Conservation (phyloP, 768 basidiomycete genomes). For the Auriscalpium vulgare region DNA sequence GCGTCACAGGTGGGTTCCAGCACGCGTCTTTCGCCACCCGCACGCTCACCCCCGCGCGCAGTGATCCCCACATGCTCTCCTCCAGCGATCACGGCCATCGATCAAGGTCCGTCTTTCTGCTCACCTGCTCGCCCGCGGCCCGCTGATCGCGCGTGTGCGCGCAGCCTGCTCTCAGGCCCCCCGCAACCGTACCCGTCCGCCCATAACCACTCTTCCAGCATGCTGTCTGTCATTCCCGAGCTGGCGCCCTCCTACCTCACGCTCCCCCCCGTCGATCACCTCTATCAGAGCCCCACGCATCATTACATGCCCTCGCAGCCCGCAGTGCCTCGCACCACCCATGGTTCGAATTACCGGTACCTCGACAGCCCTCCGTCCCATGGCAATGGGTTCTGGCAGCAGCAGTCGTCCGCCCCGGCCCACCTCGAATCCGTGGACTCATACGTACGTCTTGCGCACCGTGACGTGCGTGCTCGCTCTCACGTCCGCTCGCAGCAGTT, state of each 20-base stretch:
- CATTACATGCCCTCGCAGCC: constrained; percentile 17
- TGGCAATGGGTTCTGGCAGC: constrained; percentile 31
- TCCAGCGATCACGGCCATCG: constrained; percentile 16
- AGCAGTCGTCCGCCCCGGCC: constrained; percentile 45
- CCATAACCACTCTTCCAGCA: constrained; percentile 34
- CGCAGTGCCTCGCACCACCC: constrained; percentile 33
- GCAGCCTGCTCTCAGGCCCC: constrained; percentile 23
- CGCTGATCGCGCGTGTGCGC: constrained; percentile 1
- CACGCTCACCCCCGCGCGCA: constrained; percentile 8
- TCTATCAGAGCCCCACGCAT: constrained; percentile 34
- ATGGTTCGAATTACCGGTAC: constrained; percentile 23
- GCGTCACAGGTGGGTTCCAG: constrained; percentile 29
- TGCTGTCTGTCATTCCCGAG: constrained; percentile 55
- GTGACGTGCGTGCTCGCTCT: background rate
- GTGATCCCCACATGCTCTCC: constrained; percentile 10
- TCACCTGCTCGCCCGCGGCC: background rate
- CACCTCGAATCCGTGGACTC: constrained; percentile 51
- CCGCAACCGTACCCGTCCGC: constrained; percentile 38
- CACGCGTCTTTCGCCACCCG: background rate
- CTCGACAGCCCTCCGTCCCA: constrained; percentile 29
- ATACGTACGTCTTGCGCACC: constrained; percentile 42
- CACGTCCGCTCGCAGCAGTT: constrained; percentile 21
- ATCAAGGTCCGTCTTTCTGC: constrained; percentile 11
- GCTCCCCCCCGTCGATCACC: constrained; percentile 39
- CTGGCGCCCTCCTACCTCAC: constrained; percentile 39